Conservation (phyloP, 305 asterid species). For the Rubia tinctorum region DNA sequence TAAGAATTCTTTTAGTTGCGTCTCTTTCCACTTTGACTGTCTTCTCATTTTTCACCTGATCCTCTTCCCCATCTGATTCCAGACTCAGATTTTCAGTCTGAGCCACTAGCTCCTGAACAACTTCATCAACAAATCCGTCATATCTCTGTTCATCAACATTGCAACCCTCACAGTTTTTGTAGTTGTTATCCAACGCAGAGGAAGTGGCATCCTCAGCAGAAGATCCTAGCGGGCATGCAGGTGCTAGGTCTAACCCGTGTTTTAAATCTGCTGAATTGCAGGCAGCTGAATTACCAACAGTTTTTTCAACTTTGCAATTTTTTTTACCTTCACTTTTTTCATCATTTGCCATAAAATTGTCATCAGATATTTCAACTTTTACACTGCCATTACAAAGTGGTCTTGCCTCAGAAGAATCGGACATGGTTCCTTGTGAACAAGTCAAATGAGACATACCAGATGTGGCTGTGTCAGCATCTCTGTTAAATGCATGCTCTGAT, state of each 20-base stretch:
- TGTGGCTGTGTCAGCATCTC: slow-evolving; percentile 22
- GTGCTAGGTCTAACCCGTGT: slow-evolving; percentile 18
- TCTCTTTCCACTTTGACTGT: slow-evolving; percentile 79
- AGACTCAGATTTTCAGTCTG: slow-evolving; percentile 18
- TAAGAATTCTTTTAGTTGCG: slow-evolving; percentile 74
- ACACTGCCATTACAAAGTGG: slow-evolving; percentile 23
- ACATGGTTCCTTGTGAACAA: slow-evolving; percentile 11
- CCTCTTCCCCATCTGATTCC: slow-evolving; percentile 41
- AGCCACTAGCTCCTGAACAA: slow-evolving; percentile 25
- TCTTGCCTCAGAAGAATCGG: slow-evolving; percentile 3
- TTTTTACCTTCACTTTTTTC: slow-evolving; percentile 22
- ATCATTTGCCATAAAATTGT: slow-evolving; percentile 18
- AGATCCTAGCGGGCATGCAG: slow-evolving; percentile 12
- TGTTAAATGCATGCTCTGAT: slow-evolving; percentile 28
- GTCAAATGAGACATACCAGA: slow-evolving; percentile 20
- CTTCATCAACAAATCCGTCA: slow-evolving; percentile 26
- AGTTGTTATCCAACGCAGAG: slow-evolving; percentile 17
- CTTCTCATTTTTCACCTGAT: slow-evolving; percentile 38
- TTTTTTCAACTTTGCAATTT: slow-evolving; percentile 3
- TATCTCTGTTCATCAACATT: slow-evolving; percentile 14
- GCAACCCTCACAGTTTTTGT: slow-evolving; percentile 21
- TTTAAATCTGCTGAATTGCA: slow-evolving; percentile 25
- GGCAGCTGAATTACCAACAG: slow-evolving; percentile 29
- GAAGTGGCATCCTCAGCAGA: slow-evolving; percentile 22
- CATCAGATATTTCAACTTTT: slow-evolving; percentile 22